Conservation (phyloP, 768 basidiomycete species). For the Lyophyllum decastes region DNA sequence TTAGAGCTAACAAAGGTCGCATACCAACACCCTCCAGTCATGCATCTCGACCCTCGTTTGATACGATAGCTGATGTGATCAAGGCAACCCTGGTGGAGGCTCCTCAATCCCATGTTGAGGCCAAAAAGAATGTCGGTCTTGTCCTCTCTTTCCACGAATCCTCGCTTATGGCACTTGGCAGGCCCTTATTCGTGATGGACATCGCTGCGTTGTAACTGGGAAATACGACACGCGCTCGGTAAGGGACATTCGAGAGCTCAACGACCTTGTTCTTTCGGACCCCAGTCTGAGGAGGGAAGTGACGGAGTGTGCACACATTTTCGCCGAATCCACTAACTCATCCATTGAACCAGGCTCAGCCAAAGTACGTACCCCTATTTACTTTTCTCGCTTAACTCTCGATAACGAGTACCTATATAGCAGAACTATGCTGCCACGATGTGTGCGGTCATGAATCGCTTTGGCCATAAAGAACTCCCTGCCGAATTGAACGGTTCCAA, state of each 20-base stretch:
- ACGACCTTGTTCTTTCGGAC: background rate
- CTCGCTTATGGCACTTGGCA: conserved; percentile 2
- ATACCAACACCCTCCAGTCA: conserved; percentile 20
- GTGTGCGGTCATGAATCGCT: conserved; percentile 26
- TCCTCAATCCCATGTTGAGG: background rate
- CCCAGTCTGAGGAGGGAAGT: conserved; percentile 4
- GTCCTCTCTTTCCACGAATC: background rate
- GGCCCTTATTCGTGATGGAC: conserved; percentile 38
- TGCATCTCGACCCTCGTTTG: conserved; percentile 23
- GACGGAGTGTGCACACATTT: conserved; percentile 29
- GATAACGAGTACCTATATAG: conserved; percentile 10
- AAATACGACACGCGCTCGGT: conserved; percentile 18
- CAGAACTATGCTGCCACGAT: conserved; percentile 23
- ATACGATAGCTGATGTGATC: conserved; percentile 23
- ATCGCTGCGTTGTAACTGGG: conserved; percentile 32
- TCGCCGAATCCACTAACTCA: conserved; percentile 21
- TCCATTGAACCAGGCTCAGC: conserved; percentile 16
- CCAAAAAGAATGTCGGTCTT: background rate
- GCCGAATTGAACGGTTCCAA: conserved; percentile 27
- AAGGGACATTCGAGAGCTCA: conserved; percentile 12
- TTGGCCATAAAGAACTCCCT: conserved; percentile 23
- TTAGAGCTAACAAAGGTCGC: conserved; percentile 14
- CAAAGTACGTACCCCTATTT: conserved; percentile 20
- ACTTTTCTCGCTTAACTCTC: conserved; percentile 3
- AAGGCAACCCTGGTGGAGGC: background rate